Evolutionary conservation across 805 yeast species (phyloP).

Genomic region (Nakazawaea populi): DNA sequence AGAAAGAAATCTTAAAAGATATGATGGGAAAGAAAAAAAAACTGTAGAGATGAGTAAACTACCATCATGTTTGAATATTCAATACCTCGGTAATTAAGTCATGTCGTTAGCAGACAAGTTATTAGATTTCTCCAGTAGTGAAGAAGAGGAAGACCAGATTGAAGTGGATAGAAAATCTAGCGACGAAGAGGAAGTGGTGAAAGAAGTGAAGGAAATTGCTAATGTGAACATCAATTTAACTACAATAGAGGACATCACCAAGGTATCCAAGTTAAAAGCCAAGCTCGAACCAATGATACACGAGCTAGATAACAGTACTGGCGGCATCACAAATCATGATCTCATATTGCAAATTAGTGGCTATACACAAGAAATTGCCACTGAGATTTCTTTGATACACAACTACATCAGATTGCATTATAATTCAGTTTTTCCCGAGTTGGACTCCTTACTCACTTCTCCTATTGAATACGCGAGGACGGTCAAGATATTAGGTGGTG

Average conservation of each 20-base stretch:
- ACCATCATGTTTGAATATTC: background rate
- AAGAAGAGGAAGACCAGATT: background rate
- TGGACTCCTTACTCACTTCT: slow-evolving; percentile 54
- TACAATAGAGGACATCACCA: slow-evolving; percentile 7
- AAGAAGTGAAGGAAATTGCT: background rate
- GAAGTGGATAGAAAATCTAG: background rate
- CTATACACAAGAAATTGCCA: slow-evolving; percentile 44
- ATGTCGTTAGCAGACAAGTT: slow-evolving; percentile 6
- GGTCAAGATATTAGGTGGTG: slow-evolving; percentile 45
- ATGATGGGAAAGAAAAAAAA: slow-evolving; percentile 15
- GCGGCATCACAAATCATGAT: slow-evolving; percentile 34
- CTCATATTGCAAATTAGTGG: slow-evolving; percentile 51
- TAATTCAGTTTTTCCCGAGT: slow-evolving; percentile 61
- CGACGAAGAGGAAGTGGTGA: background rate
- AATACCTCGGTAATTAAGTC: too few species aligned
- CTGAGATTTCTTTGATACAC: slow-evolving; percentile 47
- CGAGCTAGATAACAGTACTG: slow-evolving; percentile 20
- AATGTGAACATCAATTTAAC: slow-evolving; percentile 4
- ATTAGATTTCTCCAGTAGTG: slow-evolving; percentile 7
- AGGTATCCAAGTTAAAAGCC: background rate
- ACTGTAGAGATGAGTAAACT: slow-evolving; percentile 1
- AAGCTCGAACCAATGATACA: slow-evolving; percentile 11
- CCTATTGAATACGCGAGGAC: slow-evolving; percentile 57
- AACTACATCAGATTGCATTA: slow-evolving; percentile 48
- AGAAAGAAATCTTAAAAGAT: slow-evolving; percentile 13